Evolutionary conservation across 2,329 filamentous ascomycete genomes (phyloP).

Genomic region (Sporothrix brasiliensis): DNA sequence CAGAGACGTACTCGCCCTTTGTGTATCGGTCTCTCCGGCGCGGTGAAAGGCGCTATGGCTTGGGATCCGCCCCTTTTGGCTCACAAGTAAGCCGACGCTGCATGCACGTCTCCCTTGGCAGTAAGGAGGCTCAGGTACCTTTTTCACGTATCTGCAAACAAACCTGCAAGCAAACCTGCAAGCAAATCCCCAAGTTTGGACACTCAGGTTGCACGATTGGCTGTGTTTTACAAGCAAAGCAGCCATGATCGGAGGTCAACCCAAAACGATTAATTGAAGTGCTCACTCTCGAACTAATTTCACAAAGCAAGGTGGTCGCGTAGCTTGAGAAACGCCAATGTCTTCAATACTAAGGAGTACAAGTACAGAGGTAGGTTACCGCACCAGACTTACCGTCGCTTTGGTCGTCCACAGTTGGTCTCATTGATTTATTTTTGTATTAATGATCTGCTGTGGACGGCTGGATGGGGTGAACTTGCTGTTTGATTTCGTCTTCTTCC

Average conservation of each 20-base stretch:
- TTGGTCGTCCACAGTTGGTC: not conserved
- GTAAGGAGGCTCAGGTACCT: not conserved
- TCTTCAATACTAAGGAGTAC: no score
- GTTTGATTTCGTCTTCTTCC: conserved; percentile 7
- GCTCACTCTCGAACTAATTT: no score
- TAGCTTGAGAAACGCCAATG: no score
- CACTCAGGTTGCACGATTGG: conserved; percentile 9
- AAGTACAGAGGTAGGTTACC: not conserved
- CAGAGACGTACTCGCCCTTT: no score
- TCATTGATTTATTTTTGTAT: not conserved
- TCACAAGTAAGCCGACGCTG: not conserved
- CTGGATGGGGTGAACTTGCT: conserved; percentile 10
- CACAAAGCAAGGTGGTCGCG: not conserved
- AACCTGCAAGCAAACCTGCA: no score
- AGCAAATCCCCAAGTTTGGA: conserved; percentile 7
- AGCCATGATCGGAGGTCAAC: not conserved
- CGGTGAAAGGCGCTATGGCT: not conserved
- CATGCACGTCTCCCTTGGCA: conserved; percentile 3
- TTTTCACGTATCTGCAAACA: not conserved
- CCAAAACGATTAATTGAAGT: not conserved
- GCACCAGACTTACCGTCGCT: not conserved
- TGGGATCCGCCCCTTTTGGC: not conserved
- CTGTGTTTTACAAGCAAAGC: not conserved
- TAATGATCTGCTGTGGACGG: not conserved
- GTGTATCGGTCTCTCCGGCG: conserved; percentile 15